Percentiles rank a stretch among this genome's conserved stretches.
These are phyloP conservation scores for Wickerhamia fluorescens DNA, from an alignment of 805 yeast species.

Conservation along the genomic window DNA sequence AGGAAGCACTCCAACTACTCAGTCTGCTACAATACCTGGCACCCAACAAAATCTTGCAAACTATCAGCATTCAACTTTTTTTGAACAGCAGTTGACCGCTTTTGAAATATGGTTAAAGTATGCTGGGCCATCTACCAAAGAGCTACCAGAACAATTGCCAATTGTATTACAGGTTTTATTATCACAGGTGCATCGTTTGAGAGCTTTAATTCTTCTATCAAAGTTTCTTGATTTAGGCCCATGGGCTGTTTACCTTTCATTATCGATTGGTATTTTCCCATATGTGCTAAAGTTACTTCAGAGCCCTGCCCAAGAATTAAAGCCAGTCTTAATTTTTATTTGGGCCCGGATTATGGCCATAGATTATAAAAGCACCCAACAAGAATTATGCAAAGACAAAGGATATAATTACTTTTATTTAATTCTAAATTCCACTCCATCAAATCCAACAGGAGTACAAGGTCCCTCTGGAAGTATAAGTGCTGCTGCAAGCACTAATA, in stretches of 20 bases:
- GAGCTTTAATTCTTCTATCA: conserved; percentile 80
- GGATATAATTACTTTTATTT: conserved; percentile 84
- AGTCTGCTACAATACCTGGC: conserved; percentile 4
- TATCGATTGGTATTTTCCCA: conserved; percentile 94
- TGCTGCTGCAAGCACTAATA: conserved; percentile 10
- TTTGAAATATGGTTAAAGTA: conserved; percentile 94
- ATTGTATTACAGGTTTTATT: conserved; percentile 86
- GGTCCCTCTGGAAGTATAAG: conserved; percentile 12
- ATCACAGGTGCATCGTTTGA: conserved; percentile 87
- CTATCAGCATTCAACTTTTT: conserved; percentile 87
- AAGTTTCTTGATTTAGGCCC: conserved; percentile 92
- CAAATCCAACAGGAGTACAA: conserved; percentile 23
- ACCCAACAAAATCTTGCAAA: conserved; percentile 27
- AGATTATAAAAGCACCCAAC: conserved; percentile 83
- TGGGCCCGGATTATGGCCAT: conserved; percentile 99
- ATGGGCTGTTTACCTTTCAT: conserved; percentile 91
- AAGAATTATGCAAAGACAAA: conserved; percentile 83
- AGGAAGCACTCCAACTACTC: background rate
- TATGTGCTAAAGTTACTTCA: conserved; percentile 85
- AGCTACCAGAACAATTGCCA: conserved; percentile 93
- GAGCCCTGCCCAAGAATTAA: conserved; percentile 90
- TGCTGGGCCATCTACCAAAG: conserved; percentile 68
- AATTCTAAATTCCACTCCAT: conserved; percentile 48
- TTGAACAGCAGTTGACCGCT: conserved; percentile 93
- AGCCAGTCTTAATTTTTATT: conserved; percentile 88